Evolutionary conservation across 78 protist genomes (phyloP).

Genomic region (Anaeramoeba flamelloides): DNA sequence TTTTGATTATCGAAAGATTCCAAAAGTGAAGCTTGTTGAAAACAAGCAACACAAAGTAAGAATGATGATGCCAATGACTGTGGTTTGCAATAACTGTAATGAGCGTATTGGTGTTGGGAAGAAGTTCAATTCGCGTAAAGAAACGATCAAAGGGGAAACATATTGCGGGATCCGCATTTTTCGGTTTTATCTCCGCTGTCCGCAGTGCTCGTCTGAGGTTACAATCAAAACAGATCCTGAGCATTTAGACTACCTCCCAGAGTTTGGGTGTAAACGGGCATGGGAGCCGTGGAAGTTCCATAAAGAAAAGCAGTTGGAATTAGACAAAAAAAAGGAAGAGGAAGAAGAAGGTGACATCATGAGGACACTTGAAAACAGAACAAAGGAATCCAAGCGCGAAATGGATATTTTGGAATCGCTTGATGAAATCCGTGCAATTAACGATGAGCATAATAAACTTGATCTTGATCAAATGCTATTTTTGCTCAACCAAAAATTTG

Average conservation of each 20-base stretch:
- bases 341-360: slow-evolving; percentile 38
- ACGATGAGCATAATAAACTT: slow-evolving; percentile 17
- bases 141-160: slow-evolving; percentile 54
- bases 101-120: slow-evolving; percentile 66
- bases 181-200: slow-evolving; percentile 55
- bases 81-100: slow-evolving; percentile 73
- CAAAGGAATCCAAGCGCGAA: slow-evolving; percentile 58
- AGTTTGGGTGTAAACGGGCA: slow-evolving; percentile 52
- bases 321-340: slow-evolving; percentile 4
- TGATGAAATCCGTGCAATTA: slow-evolving; percentile 52
- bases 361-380: slow-evolving; percentile 44
- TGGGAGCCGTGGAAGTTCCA: slow-evolving; percentile 57
- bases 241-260: slow-evolving; percentile 59
- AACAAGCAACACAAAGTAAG: slow-evolving; percentile 45
- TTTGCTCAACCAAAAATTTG: neutral
- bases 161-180: slow-evolving; percentile 67
- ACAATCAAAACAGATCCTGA: slow-evolving; percentile 76
- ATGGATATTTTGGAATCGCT: slow-evolving; percentile 75
- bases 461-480: neutral
- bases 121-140: slow-evolving; percentile 78
- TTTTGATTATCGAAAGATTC: too few species aligned
- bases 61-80: slow-evolving; percentile 83
- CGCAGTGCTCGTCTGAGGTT: slow-evolving; percentile 59
- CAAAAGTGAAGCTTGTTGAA: too few species aligned
- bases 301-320: neutral